Evolutionary conservation across 148 eudicot species (phyloP).

Genomic region (Cornus kousa): DNA sequence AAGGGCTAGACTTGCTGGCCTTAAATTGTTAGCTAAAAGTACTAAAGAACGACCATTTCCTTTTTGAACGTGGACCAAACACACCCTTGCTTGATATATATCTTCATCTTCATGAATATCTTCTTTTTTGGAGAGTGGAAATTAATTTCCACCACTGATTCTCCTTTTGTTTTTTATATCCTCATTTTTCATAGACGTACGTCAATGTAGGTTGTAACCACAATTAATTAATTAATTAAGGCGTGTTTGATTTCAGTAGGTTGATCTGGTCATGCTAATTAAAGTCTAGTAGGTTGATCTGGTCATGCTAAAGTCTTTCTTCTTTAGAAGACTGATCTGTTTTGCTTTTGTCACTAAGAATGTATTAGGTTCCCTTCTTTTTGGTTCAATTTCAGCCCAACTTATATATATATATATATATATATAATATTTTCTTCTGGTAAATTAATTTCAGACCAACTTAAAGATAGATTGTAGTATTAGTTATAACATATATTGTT

Average conservation of each 20-base stretch:
- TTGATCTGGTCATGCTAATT: background rate
- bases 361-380: background rate
- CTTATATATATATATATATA: no score
- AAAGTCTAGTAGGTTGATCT: no score
- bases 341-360: background rate
- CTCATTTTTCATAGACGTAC: no score
- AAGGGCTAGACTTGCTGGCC: background rate
- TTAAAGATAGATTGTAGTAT: no score
- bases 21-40: background rate
- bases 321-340: background rate
- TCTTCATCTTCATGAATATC: background rate
- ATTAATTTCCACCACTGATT: background rate
- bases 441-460: no score
- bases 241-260: background rate
- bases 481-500: no score
- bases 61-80: background rate
- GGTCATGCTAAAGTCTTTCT: background rate
- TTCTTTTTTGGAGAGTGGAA: background rate
- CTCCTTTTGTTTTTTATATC: background rate
- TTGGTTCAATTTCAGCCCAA: no score
- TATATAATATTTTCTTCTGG: no score
- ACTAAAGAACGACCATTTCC: background rate
- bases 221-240: background rate
- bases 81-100: background rate
- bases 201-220: background rate